phyloP scores from a whole-genome alignment of 371 early-diverging fungal genomes.

The Saksenaea oblongispora region DNA sequence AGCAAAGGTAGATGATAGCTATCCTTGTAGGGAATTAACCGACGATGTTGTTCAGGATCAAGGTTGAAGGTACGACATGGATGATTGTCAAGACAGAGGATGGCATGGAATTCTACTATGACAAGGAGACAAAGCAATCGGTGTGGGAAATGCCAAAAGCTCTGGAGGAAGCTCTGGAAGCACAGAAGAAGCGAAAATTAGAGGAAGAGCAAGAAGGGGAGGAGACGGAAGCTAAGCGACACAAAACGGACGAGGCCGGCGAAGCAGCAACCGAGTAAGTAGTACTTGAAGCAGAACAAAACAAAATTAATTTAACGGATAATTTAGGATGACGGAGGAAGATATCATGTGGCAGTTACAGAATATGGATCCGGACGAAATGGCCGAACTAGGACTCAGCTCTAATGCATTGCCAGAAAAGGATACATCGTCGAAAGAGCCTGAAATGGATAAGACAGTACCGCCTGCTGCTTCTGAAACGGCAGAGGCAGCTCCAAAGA shows the following conservation, averaged over 20 bases:
- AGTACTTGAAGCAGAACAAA: neutral
- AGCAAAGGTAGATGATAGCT: neutral
- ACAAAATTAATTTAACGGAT: neutral
- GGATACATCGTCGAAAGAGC: conserved; percentile 14
- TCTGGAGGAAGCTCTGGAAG: conserved; percentile 46
- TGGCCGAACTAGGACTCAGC: conserved; percentile 19
- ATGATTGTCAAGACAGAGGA: conserved; percentile 70
- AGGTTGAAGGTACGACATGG: conserved; percentile 76
- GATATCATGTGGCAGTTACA: conserved; percentile 72
- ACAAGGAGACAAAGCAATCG: conserved; percentile 65
- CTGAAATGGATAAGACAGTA: conserved; percentile 1
- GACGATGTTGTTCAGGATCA: conserved; percentile 46
- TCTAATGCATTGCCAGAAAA: conserved; percentile 17
- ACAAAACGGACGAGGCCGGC: conserved; percentile 18
- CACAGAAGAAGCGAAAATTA: conserved; percentile 31
- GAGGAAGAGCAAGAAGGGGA: conserved; percentile 16
- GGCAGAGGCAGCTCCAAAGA: conserved; percentile 2
- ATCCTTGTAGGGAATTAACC: neutral
- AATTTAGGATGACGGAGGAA: conserved; percentile 66
- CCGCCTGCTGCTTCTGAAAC: conserved; percentile 10
- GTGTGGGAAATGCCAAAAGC: conserved; percentile 73
- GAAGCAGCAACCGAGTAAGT: conserved; percentile 28
- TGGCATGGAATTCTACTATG: conserved; percentile 77
- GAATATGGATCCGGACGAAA: conserved; percentile 55
- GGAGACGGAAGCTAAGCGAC: conserved; percentile 27